phyloP scores from a whole-genome alignment of 441 rosid genomes.

The Populus hybrid region DNA sequence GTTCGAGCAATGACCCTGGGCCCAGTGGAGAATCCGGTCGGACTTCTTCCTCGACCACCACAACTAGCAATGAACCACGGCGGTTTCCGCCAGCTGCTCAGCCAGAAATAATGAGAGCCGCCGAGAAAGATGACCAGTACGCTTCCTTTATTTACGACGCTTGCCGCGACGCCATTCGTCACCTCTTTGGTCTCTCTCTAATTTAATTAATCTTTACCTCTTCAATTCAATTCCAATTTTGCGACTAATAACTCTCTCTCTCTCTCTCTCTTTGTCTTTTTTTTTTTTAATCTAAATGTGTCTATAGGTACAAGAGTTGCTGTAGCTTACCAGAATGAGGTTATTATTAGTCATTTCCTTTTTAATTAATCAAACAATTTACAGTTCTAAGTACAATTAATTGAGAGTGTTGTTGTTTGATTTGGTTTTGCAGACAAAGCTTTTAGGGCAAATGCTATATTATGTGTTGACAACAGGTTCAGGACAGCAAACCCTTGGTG shows the following conservation, averaged over 20 bases:
- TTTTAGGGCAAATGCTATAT: constrained; percentile 89
- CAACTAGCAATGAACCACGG: constrained; percentile 29
- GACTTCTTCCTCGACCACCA: background rate
- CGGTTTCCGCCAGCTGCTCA: constrained; percentile 77
- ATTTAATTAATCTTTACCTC: background rate
- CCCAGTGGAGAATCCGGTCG: constrained; percentile 28
- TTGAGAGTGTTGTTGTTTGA: background rate
- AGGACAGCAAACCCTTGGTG: constrained; percentile 93
- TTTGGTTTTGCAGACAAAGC: constrained; percentile 57
- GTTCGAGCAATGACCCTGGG: constrained; percentile 33
- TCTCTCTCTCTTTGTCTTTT: no score
- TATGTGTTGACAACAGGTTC: constrained; percentile 87
- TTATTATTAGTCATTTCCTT: constrained; percentile 9
- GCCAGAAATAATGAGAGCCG: constrained; percentile 98
- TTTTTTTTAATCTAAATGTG: no score
- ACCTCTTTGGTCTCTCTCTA: constrained; percentile 57
- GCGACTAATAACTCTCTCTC: background rate
- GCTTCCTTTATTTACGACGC: constrained; percentile 88
- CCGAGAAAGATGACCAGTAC: constrained; percentile 96
- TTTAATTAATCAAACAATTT: background rate
- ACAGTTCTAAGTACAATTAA: background rate
- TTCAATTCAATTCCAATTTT: background rate
- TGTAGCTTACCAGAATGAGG: constrained; percentile 90
- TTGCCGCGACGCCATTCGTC: constrained; percentile 90
- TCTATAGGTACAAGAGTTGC: constrained; percentile 71